phyloP scores from a whole-genome alignment of 2,329 filamentous ascomycete genomes.

The Cercospora janseana region DNA sequence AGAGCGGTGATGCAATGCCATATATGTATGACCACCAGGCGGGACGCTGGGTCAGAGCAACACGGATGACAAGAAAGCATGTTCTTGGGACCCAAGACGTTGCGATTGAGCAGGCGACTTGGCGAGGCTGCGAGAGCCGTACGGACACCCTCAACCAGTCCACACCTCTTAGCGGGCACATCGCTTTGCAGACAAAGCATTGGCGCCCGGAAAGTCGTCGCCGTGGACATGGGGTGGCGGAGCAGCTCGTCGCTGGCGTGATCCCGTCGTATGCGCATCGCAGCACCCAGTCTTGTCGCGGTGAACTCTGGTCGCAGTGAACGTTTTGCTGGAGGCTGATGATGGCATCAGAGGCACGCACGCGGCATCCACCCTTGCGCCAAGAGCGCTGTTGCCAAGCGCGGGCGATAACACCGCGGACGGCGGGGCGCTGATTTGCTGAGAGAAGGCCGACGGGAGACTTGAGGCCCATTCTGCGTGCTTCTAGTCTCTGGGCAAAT shows the following conservation, averaged over 20 bases:
- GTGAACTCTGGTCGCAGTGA: neutral
- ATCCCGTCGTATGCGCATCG: neutral
- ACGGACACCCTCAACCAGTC: neutral
- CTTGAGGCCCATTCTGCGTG: neutral
- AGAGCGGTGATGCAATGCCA: slow-evolving; percentile 14
- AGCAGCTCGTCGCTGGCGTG: neutral
- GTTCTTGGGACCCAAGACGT: slow-evolving; percentile 25
- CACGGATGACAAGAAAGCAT: slow-evolving; percentile 21
- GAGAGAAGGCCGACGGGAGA: neutral
- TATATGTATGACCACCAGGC: slow-evolving; percentile 16
- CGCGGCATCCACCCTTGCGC: too few relatives aligned
- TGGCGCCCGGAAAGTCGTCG: neutral
- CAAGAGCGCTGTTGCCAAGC: neutral
- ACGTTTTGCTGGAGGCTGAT: neutral
- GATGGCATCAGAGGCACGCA: neutral
- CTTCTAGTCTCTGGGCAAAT: slow-evolving; percentile 1
- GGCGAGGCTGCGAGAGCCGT: slow-evolving; percentile 10
- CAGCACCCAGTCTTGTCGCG: neutral
- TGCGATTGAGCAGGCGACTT: slow-evolving; percentile 17
- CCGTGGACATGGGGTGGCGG: neutral
- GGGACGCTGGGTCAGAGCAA: slow-evolving; percentile 14
- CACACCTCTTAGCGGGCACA: neutral
- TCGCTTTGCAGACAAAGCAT: neutral
- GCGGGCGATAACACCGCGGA: slow-evolving; percentile 4
- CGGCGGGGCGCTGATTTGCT: slow-evolving; percentile 8